A percentile compares a stretch with the other conserved stretches of the same genome.
Conservation (phyloP, 768 basidiomycete genomes). For the Boletellus emodensis region DNA sequence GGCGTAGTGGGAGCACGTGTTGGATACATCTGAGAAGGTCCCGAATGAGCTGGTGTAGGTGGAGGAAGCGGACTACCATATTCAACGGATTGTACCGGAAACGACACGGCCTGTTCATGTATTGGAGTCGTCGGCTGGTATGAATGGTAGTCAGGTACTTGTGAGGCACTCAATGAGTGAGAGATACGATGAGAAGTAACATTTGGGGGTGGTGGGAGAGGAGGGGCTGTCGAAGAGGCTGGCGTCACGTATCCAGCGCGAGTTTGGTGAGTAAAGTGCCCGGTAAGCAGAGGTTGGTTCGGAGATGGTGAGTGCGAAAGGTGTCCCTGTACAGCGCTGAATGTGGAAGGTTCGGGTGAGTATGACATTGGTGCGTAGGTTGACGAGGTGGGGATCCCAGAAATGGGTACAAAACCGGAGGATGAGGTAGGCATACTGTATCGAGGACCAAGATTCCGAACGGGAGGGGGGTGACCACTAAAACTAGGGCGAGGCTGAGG, state of each 20-base stretch:
- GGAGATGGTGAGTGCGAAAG: slow-evolving; percentile 30
- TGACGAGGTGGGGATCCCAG: slow-evolving; percentile 33
- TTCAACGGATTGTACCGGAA: slow-evolving; percentile 27
- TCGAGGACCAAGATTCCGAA: slow-evolving; percentile 48
- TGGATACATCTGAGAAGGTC: slow-evolving; percentile 26
- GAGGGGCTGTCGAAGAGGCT: slow-evolving; percentile 2
- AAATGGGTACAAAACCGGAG: slow-evolving; percentile 64
- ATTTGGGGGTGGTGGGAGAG: slow-evolving; percentile 13
- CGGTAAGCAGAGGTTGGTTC: slow-evolving; percentile 12
- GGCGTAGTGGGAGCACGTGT: slow-evolving; percentile 15
- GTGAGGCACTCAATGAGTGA: slow-evolving; percentile 29
- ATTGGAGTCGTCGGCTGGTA: slow-evolving; percentile 17
- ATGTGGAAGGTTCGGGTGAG: slow-evolving; percentile 30
- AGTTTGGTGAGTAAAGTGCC: slow-evolving; percentile 19
- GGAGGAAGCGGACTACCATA: slow-evolving; percentile 16
- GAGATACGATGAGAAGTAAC: slow-evolving; percentile 18
- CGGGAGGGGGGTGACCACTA: slow-evolving; percentile 33
- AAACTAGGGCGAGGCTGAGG: slow-evolving; percentile 31
- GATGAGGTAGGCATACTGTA: slow-evolving; percentile 64
- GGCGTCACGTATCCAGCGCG: slow-evolving; percentile 13
- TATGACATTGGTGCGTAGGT: slow-evolving; percentile 36
- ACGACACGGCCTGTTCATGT: slow-evolving; percentile 21
- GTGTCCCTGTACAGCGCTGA: slow-evolving; percentile 39
- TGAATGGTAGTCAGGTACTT: slow-evolving; percentile 22
- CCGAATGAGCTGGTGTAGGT: slow-evolving; percentile 21